These are phyloP conservation scores for Agarophyton chilense DNA, from an alignment of 23 red algal genomes.

Conservation along the genomic window DNA sequence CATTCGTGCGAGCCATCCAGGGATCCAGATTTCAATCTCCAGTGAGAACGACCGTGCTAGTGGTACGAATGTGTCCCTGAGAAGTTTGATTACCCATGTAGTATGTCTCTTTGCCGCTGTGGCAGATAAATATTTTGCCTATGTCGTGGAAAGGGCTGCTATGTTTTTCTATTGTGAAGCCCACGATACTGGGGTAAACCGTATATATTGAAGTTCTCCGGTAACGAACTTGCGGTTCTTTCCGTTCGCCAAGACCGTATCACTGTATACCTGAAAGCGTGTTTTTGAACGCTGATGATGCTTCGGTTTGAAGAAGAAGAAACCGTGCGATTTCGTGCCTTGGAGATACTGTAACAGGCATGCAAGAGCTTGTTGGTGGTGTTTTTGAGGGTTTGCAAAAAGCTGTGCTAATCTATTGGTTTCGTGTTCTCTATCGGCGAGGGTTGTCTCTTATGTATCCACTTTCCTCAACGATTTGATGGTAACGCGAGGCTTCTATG, in stretches of 20 bases:
- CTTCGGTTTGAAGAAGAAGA: not conserved
- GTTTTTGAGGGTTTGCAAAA: not conserved
- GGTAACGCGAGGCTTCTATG: not conserved
- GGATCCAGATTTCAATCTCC: too few species aligned
- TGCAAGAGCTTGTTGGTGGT: not conserved
- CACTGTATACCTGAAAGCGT: not conserved
- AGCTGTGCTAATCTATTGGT: not conserved
- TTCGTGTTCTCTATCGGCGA: not conserved
- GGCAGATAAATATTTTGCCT: not conserved
- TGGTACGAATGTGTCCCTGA: too few species aligned
- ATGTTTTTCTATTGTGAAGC: not conserved
- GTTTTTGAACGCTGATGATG: not conserved
- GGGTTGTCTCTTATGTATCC: not conserved
- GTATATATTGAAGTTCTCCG: not conserved
- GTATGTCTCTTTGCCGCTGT: not conserved
- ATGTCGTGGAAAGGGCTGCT: not conserved
- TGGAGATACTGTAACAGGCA: not conserved
- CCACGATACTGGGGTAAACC: not conserved
- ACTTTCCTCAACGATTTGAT: not conserved
- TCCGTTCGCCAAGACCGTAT: not conserved
- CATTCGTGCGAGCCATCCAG: too few species aligned
- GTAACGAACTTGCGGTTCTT: not conserved
- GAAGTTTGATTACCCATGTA: not conserved
- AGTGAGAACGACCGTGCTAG: too few species aligned
- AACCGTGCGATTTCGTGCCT: not conserved